Percentiles rank a stretch among this genome's conserved stretches.
Conservation (phyloP, 345 rosid genomes). For the Xanthoceras sorbifolium region DNA sequence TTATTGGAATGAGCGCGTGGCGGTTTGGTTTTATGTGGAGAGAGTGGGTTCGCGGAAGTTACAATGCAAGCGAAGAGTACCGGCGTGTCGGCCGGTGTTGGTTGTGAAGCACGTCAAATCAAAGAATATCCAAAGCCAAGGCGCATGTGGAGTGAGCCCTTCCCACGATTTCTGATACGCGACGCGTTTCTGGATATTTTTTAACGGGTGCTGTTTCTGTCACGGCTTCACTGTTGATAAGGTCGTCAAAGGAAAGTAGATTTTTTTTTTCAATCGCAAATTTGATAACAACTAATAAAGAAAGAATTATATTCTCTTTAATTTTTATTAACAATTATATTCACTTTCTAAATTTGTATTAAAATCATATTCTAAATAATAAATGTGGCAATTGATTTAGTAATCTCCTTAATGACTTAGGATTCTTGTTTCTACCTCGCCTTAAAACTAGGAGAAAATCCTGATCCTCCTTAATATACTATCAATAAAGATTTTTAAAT, state of each 20-base stretch:
- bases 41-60: not conserved
- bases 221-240: constrained; percentile 7
- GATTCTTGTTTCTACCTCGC: no score
- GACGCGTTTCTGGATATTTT: constrained; percentile 23
- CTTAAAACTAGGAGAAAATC: no score
- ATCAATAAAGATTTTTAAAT: no score
- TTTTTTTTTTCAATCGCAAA: not conserved
- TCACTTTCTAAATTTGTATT: no score
- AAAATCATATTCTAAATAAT: no score
- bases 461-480: no score
- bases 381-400: no score
- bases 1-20: not conserved
- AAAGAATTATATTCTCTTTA: no score
- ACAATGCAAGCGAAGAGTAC: not conserved
- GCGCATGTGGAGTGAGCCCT: constrained; percentile 15
- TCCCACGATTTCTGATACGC: constrained; percentile 4
- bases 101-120: not conserved
- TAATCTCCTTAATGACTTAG: no score
- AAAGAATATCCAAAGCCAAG: not conserved
- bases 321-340: no score
- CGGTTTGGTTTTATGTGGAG: not conserved
- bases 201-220: not conserved
- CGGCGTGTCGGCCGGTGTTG: constrained; percentile 35
- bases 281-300: no score
- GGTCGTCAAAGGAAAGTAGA: not conserved